phyloP scores from a whole-genome alignment of 345 rosid species.

The Aquilaria sinensis region DNA sequence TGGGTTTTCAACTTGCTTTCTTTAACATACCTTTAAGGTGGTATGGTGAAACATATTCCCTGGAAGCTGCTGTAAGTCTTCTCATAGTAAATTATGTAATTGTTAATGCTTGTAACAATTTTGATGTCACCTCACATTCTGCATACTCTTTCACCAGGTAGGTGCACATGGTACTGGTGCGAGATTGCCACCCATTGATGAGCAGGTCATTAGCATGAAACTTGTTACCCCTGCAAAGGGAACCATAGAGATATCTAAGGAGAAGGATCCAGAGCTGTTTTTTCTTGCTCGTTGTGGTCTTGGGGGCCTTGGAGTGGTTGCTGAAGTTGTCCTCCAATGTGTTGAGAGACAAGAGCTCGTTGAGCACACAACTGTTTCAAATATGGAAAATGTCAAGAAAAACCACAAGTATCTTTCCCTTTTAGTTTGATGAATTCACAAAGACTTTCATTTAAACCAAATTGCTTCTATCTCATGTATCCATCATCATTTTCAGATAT shows the following conservation, averaged over 20 bases:
- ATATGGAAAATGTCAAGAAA: constrained; percentile 72
- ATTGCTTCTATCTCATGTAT: too few species aligned
- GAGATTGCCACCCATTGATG: constrained; percentile 90
- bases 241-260: constrained; percentile 78
- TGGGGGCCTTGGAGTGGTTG: constrained; percentile 95
- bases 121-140: constrained; percentile 1
- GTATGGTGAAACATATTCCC: too few species aligned
- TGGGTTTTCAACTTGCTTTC: too few species aligned
- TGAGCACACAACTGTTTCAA: constrained; percentile 78
- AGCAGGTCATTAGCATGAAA: constrained; percentile 88
- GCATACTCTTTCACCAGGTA: constrained; percentile 39
- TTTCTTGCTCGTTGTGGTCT: constrained; percentile 90
- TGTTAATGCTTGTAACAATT: neutral
- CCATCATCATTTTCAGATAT: neutral
- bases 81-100: neutral
- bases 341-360: constrained; percentile 93
- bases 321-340: constrained; percentile 93
- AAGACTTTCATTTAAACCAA: too few species aligned
- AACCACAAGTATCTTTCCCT: constrained; percentile 66
- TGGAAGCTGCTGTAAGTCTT: too few species aligned
- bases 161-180: constrained; percentile 99
- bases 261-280: constrained; percentile 85
- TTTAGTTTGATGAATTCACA: neutral
- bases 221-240: constrained; percentile 95
- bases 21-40: too few species aligned